A percentile compares a stretch with the other conserved stretches of the same genome.
Conservation (phyloP, 805 yeast species). For the Blastobotrys chiropterorum region DNA sequence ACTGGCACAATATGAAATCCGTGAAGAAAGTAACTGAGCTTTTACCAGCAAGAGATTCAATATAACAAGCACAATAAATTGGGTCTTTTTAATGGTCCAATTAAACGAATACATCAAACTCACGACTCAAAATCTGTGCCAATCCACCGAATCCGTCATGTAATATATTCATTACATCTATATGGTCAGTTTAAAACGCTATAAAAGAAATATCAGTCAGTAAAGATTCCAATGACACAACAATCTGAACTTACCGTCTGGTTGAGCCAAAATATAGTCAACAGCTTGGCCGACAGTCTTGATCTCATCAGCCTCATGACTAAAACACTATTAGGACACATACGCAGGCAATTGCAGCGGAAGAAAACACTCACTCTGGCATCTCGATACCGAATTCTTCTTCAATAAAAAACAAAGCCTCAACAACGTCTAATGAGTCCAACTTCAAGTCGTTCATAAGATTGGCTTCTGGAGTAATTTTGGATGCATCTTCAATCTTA, state of each 20-base stretch:
- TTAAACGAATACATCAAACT: too few species aligned
- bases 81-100: too few species aligned
- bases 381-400: slow-evolving; percentile 61
- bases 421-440: slow-evolving; percentile 92
- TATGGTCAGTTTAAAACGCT: not conserved
- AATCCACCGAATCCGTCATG: too few species aligned
- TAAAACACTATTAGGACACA: slow-evolving; percentile 16
- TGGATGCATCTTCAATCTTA: slow-evolving; percentile 31
- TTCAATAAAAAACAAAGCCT: slow-evolving; percentile 92
- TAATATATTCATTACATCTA: not conserved
- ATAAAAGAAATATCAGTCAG: too few species aligned
- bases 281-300: slow-evolving; percentile 92
- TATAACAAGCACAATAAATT: too few species aligned
- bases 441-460: slow-evolving; percentile 62
- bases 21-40: too few species aligned
- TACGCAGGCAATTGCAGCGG: not conserved
- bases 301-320: slow-evolving; percentile 84
- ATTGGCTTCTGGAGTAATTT: slow-evolving; percentile 26
- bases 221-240: too few species aligned
- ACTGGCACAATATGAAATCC: too few species aligned
- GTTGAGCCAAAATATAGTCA: slow-evolving; percentile 65
- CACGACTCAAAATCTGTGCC: too few species aligned
- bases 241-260: slow-evolving; percentile 34
- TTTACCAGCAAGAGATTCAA: too few species aligned
- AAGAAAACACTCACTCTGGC: slow-evolving; percentile 41